phyloP scores from a whole-genome alignment of 305 asterid genomes.

The Rubia tinctorum region DNA sequence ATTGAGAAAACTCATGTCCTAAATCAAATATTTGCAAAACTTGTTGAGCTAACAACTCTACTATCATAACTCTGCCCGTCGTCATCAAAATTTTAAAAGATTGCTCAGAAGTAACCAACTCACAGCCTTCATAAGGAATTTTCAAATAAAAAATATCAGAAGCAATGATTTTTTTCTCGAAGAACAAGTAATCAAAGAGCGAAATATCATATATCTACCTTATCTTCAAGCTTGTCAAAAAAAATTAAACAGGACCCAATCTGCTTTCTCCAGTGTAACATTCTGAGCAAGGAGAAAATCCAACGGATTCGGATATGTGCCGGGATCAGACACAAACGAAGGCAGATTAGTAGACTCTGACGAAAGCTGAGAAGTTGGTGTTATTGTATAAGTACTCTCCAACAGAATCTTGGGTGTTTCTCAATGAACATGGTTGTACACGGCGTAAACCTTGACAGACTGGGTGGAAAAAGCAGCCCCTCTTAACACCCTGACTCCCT shows the following conservation, averaged over 20 bases:
- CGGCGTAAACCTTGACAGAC: conserved; percentile 18
- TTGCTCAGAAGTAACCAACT: too few species aligned
- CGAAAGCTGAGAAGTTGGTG: conserved; percentile 21
- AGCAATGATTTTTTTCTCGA: not conserved
- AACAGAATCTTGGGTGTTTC: conserved; percentile 27
- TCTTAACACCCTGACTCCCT: conserved; percentile 21
- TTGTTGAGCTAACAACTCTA: too few species aligned
- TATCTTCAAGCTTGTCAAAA: conserved; percentile 34
- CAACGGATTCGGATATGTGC: conserved; percentile 18
- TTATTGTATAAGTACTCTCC: not conserved
- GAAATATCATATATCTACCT: conserved; percentile 19
- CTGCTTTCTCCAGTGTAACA: conserved; percentile 29
- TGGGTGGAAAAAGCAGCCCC: conserved; percentile 37
- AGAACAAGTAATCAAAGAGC: not conserved
- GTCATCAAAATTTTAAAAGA: too few species aligned
- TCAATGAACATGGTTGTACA: conserved; percentile 25
- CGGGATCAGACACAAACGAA: conserved; percentile 19
- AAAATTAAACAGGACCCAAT: conserved; percentile 37
- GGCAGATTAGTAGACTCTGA: conserved; percentile 34
- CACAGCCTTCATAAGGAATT: too few species aligned
- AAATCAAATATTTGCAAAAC: too few species aligned
- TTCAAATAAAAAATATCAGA: not conserved
- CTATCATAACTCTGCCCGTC: too few species aligned
- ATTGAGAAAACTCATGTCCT: too few species aligned
- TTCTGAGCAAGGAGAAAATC: conserved; percentile 23